Evolutionary conservation across 2,329 filamentous ascomycete species (phyloP).

Genomic region (Clonostachys sp.): DNA sequence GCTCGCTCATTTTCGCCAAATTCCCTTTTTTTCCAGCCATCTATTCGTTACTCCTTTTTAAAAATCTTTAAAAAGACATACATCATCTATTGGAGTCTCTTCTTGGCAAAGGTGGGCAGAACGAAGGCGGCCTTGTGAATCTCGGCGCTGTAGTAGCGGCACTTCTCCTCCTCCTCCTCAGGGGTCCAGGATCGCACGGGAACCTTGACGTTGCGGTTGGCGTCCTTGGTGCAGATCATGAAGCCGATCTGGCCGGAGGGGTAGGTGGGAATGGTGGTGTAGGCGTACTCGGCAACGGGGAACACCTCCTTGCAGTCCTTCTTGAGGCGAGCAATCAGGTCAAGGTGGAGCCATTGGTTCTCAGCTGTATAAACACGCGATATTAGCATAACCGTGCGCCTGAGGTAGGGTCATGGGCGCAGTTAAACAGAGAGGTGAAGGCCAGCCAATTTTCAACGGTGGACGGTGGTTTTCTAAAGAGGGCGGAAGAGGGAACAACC

Average conservation of each 20-base stretch:
- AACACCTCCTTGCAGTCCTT: slow-evolving; percentile 96
- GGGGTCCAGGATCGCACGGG: slow-evolving; percentile 75
- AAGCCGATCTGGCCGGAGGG: slow-evolving; percentile 98
- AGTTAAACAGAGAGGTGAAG: no score
- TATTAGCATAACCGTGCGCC: no score
- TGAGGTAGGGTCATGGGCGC: no score
- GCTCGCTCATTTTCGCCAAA: no score
- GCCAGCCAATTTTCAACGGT: no score
- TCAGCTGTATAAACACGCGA: slow-evolving; percentile 60
- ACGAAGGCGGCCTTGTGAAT: slow-evolving; percentile 95
- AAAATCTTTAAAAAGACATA: slow-evolving; percentile 1
- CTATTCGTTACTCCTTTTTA: not conserved
- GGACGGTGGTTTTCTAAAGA: no score
- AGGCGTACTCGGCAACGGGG: slow-evolving; percentile 95
- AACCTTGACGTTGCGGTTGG: slow-evolving; percentile 75
- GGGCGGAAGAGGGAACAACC: no score
- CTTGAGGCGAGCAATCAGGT: slow-evolving; percentile 91
- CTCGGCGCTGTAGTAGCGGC: slow-evolving; percentile 95
- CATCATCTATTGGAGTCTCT: slow-evolving; percentile 54
- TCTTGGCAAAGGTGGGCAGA: slow-evolving; percentile 87
- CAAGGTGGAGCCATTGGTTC: slow-evolving; percentile 98
- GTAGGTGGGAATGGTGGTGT: slow-evolving; percentile 99
- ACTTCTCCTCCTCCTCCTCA: slow-evolving; percentile 89
- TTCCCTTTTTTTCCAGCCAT: not conserved
- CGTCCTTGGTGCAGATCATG: slow-evolving; percentile 99